phyloP scores from a whole-genome alignment of 176 grass and related monocot species.

The Musa acuminata region DNA sequence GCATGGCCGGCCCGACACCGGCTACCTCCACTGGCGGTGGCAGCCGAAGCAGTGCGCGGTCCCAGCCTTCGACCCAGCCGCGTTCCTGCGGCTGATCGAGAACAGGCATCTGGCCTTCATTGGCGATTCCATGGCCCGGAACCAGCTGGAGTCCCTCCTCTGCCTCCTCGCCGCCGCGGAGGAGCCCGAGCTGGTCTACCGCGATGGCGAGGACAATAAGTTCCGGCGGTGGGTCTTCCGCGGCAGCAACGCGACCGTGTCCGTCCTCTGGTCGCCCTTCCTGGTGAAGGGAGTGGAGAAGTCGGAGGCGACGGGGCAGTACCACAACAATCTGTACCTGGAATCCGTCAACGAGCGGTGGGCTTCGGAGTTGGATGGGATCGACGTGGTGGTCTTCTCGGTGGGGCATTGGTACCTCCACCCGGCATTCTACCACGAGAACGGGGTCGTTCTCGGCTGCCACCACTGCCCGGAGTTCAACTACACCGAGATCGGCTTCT shows the following conservation, averaged over 20 bases:
- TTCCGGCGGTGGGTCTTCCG: slow-evolving; percentile 63
- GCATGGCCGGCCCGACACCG: slow-evolving; percentile 67
- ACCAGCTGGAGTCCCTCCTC: slow-evolving; percentile 72
- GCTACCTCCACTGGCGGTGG: slow-evolving; percentile 80
- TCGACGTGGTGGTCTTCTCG: slow-evolving; percentile 50
- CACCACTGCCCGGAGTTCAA: slow-evolving; percentile 60
- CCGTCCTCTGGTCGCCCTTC: slow-evolving; percentile 81
- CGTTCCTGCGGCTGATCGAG: slow-evolving; percentile 44
- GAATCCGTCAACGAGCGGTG: slow-evolving; percentile 61
- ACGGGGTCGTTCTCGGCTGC: slow-evolving; percentile 53
- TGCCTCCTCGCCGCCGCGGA: slow-evolving; percentile 52
- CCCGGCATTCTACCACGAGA: slow-evolving; percentile 66
- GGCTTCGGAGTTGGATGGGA: slow-evolving; percentile 31
- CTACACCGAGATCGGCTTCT: slow-evolving; percentile 74
- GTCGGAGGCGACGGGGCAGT: slow-evolving; percentile 34
- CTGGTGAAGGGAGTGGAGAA: slow-evolving; percentile 57
- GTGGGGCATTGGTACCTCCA: slow-evolving; percentile 77
- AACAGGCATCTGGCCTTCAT: slow-evolving; percentile 65
- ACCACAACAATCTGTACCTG: slow-evolving; percentile 66
- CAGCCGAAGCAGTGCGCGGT: slow-evolving; percentile 40
- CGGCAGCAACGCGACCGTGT: slow-evolving; percentile 49
- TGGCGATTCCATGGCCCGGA: slow-evolving; percentile 74
- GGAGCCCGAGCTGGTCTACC: slow-evolving; percentile 37
- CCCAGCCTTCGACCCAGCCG: slow-evolving; percentile 44
- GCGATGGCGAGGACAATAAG: slow-evolving; percentile 37